Evolutionary conservation across 1,284 basidiomycete species (phyloP).

Genomic region (Waitea zeae): DNA sequence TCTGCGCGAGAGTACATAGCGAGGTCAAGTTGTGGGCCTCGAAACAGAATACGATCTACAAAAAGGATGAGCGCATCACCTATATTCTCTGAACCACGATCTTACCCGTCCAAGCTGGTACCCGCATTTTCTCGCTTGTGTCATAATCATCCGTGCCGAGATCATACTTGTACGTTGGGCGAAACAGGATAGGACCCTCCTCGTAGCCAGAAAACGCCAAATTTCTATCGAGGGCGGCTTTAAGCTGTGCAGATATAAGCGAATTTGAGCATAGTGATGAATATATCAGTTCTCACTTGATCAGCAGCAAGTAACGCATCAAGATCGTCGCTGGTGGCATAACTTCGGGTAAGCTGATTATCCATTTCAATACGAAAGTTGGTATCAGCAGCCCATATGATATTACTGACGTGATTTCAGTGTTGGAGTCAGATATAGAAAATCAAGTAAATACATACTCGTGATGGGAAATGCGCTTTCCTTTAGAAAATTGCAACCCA

Average conservation of each 20-base stretch:
- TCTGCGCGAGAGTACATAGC: slow-evolving; percentile 61
- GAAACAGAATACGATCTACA: slow-evolving; percentile 81
- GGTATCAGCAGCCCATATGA: slow-evolving; percentile 89
- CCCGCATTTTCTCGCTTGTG: slow-evolving; percentile 88
- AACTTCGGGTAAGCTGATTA: slow-evolving; percentile 61
- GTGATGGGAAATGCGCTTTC: slow-evolving; percentile 78
- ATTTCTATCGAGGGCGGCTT: slow-evolving; percentile 48
- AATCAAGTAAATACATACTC: slow-evolving; percentile 38
- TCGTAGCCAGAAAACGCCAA: slow-evolving; percentile 72
- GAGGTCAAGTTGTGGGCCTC: slow-evolving; percentile 50
- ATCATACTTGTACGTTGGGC: slow-evolving; percentile 83
- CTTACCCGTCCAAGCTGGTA: slow-evolving; percentile 98
- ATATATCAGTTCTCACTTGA: slow-evolving; percentile 36
- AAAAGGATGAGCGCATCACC: neutral
- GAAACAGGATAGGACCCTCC: slow-evolving; percentile 80
- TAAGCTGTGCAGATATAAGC: slow-evolving; percentile 28
- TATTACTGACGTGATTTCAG: slow-evolving; percentile 30
- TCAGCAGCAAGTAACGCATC: slow-evolving; percentile 67
- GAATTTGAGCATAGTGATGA: neutral
- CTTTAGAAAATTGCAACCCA: slow-evolving; percentile 76
- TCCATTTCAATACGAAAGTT: slow-evolving; percentile 89
- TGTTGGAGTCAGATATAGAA: neutral
- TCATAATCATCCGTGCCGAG: slow-evolving; percentile 79
- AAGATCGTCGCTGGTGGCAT: slow-evolving; percentile 48
- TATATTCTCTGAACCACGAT: slow-evolving; percentile 9